Evolutionary conservation across 2,329 filamentous ascomycete species (phyloP).

Genomic region (Aspergillus brasiliensis): DNA sequence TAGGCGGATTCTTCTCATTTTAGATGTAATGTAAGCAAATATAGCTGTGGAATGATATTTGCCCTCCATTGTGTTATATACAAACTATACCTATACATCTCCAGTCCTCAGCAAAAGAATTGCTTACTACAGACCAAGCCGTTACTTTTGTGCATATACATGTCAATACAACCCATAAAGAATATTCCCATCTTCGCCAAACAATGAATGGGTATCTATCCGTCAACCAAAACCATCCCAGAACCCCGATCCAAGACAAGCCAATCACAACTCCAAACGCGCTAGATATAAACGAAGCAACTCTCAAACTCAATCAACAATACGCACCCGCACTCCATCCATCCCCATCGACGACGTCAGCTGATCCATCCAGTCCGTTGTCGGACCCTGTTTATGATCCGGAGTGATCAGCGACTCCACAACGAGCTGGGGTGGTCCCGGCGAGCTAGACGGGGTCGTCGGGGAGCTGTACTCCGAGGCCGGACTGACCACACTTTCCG

Average conservation of each 20-base stretch:
- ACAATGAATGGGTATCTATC: too few species aligned
- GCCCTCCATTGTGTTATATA: too few species aligned
- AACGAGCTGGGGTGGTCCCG: constrained; percentile 12
- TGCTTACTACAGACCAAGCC: too few species aligned
- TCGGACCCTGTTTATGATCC: constrained; percentile 18
- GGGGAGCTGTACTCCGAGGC: not conserved
- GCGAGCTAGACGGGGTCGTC: constrained; percentile 19
- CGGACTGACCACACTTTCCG: not conserved
- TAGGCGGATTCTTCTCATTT: too few species aligned
- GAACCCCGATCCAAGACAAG: not conserved
- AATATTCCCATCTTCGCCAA: too few species aligned
- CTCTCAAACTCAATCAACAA: not conserved
- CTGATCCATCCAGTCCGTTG: constrained; percentile 30
- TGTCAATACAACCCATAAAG: too few species aligned
- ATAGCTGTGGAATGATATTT: too few species aligned
- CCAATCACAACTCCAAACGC: not conserved
- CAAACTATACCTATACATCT: too few species aligned
- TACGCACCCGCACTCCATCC: constrained; percentile 9
- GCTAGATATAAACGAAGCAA: not conserved
- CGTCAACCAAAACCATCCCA: not conserved
- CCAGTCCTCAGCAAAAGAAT: too few species aligned
- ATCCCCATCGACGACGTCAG: constrained; percentile 28
- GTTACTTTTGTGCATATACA: too few species aligned
- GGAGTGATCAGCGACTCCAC: constrained; percentile 23
- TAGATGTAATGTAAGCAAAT: too few species aligned